phyloP scores from a whole-genome alignment of 2,329 filamentous ascomycete species.

The Pseudovirgaria hyperparasitica region DNA sequence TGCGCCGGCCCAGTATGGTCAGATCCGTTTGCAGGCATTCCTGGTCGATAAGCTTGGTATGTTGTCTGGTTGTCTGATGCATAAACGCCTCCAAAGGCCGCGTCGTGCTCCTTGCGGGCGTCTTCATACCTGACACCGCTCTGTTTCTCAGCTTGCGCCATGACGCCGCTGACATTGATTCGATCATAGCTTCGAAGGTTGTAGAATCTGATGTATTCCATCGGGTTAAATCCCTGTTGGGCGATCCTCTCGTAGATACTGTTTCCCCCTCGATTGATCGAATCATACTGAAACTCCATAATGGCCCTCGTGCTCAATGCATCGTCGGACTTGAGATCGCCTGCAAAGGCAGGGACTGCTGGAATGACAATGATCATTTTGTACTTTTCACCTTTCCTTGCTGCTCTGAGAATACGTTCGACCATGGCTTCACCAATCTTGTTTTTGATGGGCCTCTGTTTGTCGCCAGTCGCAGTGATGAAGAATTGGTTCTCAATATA shows the following conservation, averaged over 20 bases:
- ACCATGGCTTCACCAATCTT: conserved; percentile 69
- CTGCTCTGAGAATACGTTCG: conserved; percentile 60
- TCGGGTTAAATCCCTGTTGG: conserved; percentile 54
- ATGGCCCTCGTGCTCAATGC: conserved; percentile 69
- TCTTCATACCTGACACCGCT: conserved; percentile 57
- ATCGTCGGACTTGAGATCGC: conserved; percentile 60
- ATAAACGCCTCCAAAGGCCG: conserved; percentile 31
- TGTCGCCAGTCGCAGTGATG: conserved; percentile 63
- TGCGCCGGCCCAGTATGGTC: no score
- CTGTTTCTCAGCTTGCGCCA: conserved; percentile 46
- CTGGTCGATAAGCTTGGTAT: conserved; percentile 20
- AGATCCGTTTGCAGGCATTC: no score
- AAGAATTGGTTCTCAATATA: conserved; percentile 86
- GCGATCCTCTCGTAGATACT: conserved; percentile 64
- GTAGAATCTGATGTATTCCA: conserved; percentile 69
- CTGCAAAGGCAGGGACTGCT: conserved; percentile 69
- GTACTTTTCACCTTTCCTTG: conserved; percentile 52
- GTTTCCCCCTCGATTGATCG: conserved; percentile 63
- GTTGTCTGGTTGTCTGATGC: conserved; percentile 20
- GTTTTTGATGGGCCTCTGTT: conserved; percentile 62
- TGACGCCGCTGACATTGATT: conserved; percentile 56
- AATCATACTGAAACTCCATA: conserved; percentile 78
- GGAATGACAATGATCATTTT: conserved; percentile 69
- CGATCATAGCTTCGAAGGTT: conserved; percentile 77
- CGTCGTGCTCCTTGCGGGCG: conserved; percentile 52